Conservation (phyloP, 768 basidiomycete genomes). For the Phallus indusiatus region DNA sequence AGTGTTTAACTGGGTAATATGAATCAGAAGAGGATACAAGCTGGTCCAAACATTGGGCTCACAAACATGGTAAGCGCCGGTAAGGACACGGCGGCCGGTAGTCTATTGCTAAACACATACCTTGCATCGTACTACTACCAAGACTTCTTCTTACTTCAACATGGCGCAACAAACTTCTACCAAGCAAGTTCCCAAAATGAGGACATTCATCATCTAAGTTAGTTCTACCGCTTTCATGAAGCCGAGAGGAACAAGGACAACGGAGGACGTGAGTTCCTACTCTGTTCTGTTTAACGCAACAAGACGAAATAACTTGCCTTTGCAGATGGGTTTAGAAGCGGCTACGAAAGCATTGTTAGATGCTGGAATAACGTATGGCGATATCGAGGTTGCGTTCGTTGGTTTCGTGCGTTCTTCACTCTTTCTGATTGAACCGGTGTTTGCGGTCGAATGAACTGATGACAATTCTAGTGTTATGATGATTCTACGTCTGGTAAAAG, state of each 20-base stretch:
- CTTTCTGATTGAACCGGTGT: neutral
- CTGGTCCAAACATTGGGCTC: too few relatives aligned
- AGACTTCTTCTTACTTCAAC: too few relatives aligned
- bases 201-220: constrained; percentile 58
- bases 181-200: neutral
- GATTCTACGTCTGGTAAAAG: constrained; percentile 73
- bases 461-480: constrained; percentile 42
- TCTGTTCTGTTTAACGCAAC: neutral
- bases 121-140: too few relatives aligned
- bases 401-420: constrained; percentile 34
- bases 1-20: too few relatives aligned
- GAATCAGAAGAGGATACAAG: too few relatives aligned
- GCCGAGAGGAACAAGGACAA: constrained; percentile 35
- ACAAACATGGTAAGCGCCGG: too few relatives aligned
- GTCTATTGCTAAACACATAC: too few relatives aligned
- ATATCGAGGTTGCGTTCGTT: constrained; percentile 61
- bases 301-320: neutral
- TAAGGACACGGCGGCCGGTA: too few relatives aligned
- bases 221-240: constrained; percentile 76
- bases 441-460: neutral
- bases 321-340: constrained; percentile 82
- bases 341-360: constrained; percentile 81
- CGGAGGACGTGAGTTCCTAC: constrained; percentile 51
- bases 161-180: neutral
- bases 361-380: constrained; percentile 81